Evolutionary conservation across 2,329 filamentous ascomycete genomes (phyloP), one percentile per base, ranked within the genome.

Genomic region (Domatiomyces globalis): DNA sequence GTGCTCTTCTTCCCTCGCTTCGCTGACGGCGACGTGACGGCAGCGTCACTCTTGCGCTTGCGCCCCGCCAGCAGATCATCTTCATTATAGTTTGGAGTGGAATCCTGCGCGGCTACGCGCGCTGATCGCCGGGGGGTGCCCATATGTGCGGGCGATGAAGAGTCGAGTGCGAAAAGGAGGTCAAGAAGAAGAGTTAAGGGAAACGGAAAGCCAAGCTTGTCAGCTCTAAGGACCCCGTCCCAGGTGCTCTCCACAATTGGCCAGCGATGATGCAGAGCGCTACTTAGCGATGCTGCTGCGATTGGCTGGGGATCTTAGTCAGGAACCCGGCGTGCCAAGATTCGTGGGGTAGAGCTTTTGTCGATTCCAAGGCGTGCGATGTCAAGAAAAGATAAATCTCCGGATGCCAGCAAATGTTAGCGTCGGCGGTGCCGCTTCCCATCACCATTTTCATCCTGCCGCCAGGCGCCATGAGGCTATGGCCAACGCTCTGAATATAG

Each of bases 51-150:
- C 58, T 70, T 72, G 43, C 70, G 69, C 52, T 72, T 72, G 10
- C 61, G 58, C n/a, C 64, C 63, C 20, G 20, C n/a, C 20, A 47
- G 20, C 10, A 47, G 22, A 29, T 29, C 45, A 12, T 22, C 22
- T 29, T 47, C 45, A 29, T 17, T 47, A 29, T 47, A 47, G 45
- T 27, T 20, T 3, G 47, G 47, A 29, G 27, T 44, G n/a, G 50
- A 53, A 45, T 71, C 70, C 47, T 65, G 64, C 7, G 69, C 69
- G 4, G 69, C 69, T 54, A 69, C 63, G 29, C 70, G 68, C 15
- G 68, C 64, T 4, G 70, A 72, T 44, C 51, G 51, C 33, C 59
- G 19, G 4, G 45, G 45, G 27, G 45, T 47, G 8, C 17, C 45
- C 45, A 47, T 47, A 47, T 8, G 4, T 47, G 25, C 25, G 45